Percentiles rank a stretch among this genome's conserved stretches.
These are phyloP conservation scores for Setaria italica DNA, from an alignment of 202 grass and related monocot species.

Conservation along the genomic window DNA sequence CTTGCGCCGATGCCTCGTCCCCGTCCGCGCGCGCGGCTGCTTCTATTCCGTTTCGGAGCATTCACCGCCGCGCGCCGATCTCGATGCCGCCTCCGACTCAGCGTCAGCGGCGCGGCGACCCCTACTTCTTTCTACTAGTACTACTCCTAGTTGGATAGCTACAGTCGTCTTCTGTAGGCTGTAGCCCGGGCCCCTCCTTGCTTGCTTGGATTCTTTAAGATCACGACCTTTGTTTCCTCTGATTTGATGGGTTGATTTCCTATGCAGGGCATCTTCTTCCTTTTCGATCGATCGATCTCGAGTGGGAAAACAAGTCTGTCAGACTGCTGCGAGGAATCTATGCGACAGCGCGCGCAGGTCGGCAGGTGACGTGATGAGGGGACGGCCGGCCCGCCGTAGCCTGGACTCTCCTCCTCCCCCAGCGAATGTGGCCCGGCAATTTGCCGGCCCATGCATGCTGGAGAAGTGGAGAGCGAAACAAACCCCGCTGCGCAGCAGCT, in stretches of 20 bases:
- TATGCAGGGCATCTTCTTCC: not conserved
- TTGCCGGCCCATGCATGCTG: not conserved
- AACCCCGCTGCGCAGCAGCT: too few relatives aligned
- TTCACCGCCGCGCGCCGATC: constrained; percentile 46
- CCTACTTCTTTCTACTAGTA: not conserved
- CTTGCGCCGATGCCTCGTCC: constrained; percentile 45
- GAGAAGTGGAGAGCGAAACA: too few relatives aligned
- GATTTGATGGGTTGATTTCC: not conserved
- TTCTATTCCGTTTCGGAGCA: constrained; percentile 49
- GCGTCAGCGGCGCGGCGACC: not conserved
- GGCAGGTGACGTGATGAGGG: not conserved
- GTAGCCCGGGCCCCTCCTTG: not conserved
- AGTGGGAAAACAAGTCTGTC: not conserved
- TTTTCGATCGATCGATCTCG: not conserved
- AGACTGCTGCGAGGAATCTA: not conserved
- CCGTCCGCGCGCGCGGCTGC: not conserved
- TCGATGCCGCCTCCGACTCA: constrained; percentile 9
- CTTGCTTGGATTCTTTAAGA: not conserved
- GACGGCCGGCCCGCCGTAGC: not conserved
- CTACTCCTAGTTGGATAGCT: not conserved
- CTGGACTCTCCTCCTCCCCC: not conserved
- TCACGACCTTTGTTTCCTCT: not conserved
- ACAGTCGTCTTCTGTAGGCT: not conserved
- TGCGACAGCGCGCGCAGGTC: not conserved
- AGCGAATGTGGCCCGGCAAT: not conserved